These are phyloP conservation scores for Smittium mucronatum DNA, from an alignment of 371 early-diverging fungal species.

Conservation along the genomic window DNA sequence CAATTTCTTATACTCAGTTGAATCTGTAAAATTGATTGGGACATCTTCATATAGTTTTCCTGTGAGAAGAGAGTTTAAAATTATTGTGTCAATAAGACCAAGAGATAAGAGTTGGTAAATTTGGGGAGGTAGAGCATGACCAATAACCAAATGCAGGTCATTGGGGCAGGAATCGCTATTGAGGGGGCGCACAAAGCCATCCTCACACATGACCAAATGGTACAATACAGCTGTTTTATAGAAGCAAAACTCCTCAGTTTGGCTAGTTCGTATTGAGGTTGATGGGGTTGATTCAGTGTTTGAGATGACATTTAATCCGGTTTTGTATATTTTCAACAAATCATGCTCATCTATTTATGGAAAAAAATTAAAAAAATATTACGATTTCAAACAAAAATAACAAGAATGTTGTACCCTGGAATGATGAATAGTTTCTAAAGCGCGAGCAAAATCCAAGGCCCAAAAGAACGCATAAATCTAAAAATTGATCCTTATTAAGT, in stretches of 20 bases:
- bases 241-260: slow-evolving; percentile 58
- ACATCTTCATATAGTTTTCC: slow-evolving; percentile 56
- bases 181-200: slow-evolving; percentile 57
- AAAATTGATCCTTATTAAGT: slow-evolving; percentile 55
- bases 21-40: slow-evolving; percentile 70
- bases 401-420: background rate
- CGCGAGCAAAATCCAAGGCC: slow-evolving; percentile 63
- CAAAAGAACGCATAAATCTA: slow-evolving; percentile 69
- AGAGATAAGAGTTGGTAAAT: slow-evolving; percentile 57
- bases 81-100: slow-evolving; percentile 55
- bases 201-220: slow-evolving; percentile 52
- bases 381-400: slow-evolving; percentile 25
- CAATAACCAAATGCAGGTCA: slow-evolving; percentile 74
- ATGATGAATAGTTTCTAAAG: slow-evolving; percentile 46
- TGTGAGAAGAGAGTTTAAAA: slow-evolving; percentile 49
- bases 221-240: slow-evolving; percentile 57
- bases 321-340: slow-evolving; percentile 49
- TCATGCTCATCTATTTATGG: slow-evolving; percentile 41
- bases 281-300: slow-evolving; percentile 43
- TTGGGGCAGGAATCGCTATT: slow-evolving; percentile 41
- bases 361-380: slow-evolving; percentile 29
- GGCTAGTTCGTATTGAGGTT: slow-evolving; percentile 38
- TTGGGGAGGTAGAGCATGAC: slow-evolving; percentile 60
- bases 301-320: slow-evolving; percentile 60
- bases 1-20: slow-evolving; percentile 55